Conservation (phyloP, 2,329 filamentous ascomycete species). For the Sporothrix pseudoabietina region DNA sequence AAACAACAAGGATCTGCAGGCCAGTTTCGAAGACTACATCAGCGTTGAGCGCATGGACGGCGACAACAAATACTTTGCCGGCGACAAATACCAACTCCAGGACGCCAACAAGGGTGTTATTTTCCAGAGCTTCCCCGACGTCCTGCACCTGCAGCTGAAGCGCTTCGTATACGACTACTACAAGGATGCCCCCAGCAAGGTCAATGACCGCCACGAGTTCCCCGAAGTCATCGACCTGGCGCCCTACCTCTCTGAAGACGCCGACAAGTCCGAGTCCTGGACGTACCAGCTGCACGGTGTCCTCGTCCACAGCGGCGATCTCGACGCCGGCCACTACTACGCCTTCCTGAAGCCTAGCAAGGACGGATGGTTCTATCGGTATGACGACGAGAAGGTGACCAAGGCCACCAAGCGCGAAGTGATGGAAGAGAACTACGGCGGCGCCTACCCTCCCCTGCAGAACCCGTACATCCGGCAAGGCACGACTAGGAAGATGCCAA, state of each 20-base stretch:
- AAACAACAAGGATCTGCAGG: conserved; percentile 87
- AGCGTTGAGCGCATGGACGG: conserved; percentile 96
- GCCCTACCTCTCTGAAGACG: conserved; percentile 82
- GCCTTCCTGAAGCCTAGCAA: conserved; percentile 93
- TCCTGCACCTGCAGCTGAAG: conserved; percentile 92
- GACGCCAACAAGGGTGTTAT: conserved; percentile 98
- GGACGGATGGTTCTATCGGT: conserved; percentile 93
- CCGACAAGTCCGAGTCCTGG: conserved; percentile 86
- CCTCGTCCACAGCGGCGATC: conserved; percentile 91
- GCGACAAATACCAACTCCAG: conserved; percentile 85
- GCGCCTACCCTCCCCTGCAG: conserved; percentile 64
- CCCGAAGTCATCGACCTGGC: conserved; percentile 81
- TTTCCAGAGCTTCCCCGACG: conserved; percentile 91
- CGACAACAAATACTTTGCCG: conserved; percentile 97
- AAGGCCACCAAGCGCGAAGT: conserved; percentile 88
- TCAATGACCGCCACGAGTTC: conserved; percentile 91
- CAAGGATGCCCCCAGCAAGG: conserved; percentile 97
- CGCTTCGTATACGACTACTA: conserved; percentile 98
- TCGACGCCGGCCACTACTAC: conserved; percentile 98
- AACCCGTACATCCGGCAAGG: conserved; percentile 52
- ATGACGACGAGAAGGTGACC: conserved; percentile 97
- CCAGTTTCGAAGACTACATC: conserved; percentile 95
- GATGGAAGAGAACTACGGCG: conserved; percentile 94
- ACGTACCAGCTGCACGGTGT: conserved; percentile 92
- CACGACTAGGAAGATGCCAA: conserved; percentile 57